Conservation (phyloP, 2,329 filamentous ascomycete species). For the Neurospora sp. region DNA sequence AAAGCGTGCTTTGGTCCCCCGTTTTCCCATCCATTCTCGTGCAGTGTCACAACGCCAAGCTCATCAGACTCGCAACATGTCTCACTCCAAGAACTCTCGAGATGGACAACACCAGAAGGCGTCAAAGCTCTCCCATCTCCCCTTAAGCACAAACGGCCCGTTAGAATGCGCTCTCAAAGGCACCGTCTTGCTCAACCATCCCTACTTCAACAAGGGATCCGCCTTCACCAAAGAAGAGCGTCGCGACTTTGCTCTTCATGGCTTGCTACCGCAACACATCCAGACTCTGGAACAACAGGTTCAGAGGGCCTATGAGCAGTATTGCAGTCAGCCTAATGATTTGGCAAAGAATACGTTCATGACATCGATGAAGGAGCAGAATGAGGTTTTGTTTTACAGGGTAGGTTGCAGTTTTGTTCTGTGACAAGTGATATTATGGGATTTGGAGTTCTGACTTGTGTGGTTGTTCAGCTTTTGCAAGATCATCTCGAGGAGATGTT, state of each 20-base stretch:
- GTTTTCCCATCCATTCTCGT: not conserved
- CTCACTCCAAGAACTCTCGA: not conserved
- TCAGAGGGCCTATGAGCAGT: conserved; percentile 71
- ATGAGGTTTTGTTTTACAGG: conserved; percentile 70
- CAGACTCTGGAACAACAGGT: conserved; percentile 71
- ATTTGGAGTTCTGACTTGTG: not conserved
- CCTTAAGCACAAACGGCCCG: conserved; percentile 36
- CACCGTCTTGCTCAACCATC: conserved; percentile 48
- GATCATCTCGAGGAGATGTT: conserved; percentile 83
- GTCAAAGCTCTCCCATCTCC: conserved; percentile 33
- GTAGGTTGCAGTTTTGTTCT: conserved; percentile 28
- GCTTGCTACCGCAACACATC: conserved; percentile 60
- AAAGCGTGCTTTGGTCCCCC: not conserved
- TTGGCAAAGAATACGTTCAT: conserved; percentile 83
- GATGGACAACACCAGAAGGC: conserved; percentile 8
- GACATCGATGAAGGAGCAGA: conserved; percentile 76
- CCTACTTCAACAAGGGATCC: conserved; percentile 75
- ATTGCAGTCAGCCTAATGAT: conserved; percentile 48
- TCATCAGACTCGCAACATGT: not conserved
- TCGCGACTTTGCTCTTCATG: conserved; percentile 56
- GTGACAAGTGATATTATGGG: not conserved
- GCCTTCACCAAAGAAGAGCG: conserved; percentile 64
- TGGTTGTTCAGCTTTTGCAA: conserved; percentile 49
- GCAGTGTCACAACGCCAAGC: not conserved
- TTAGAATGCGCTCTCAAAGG: conserved; percentile 41